phyloP scores from a whole-genome alignment of 2,329 filamentous ascomycete species.

The Ascochyta pisi region DNA sequence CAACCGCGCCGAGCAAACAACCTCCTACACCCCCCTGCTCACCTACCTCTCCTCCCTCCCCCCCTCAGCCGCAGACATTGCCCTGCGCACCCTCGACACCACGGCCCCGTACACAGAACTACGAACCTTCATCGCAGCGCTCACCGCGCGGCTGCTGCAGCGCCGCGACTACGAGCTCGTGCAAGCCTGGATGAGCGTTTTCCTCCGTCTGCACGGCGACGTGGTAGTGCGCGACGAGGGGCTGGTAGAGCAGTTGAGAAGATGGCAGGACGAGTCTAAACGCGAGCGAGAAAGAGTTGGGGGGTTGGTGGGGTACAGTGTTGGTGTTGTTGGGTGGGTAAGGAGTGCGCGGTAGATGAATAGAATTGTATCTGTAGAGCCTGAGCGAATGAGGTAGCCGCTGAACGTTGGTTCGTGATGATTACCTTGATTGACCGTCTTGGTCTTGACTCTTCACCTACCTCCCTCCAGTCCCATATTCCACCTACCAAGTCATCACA shows the following conservation, averaged over 20 bases:
- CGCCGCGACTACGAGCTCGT: slow-evolving; percentile 89
- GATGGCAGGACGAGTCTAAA: slow-evolving; percentile 77
- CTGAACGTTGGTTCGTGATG: too few relatives aligned
- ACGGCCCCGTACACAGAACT: slow-evolving; percentile 70
- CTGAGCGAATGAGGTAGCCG: too few relatives aligned
- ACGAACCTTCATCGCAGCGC: slow-evolving; percentile 77
- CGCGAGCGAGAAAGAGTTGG: slow-evolving; percentile 74
- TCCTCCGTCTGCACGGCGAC: slow-evolving; percentile 78
- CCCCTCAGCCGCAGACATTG: slow-evolving; percentile 86
- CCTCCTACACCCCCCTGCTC: slow-evolving; percentile 73
- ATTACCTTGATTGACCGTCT: too few relatives aligned
- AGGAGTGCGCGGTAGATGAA: slow-evolving; percentile 55
- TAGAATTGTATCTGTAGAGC: too few relatives aligned
- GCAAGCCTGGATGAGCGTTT: slow-evolving; percentile 97
- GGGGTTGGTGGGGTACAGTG: slow-evolving; percentile 83
- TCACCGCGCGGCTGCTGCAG: slow-evolving; percentile 72
- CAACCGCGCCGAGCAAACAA: slow-evolving; percentile 55
- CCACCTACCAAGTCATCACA: too few relatives aligned
- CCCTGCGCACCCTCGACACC: slow-evolving; percentile 77
- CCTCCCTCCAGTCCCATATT: too few relatives aligned
- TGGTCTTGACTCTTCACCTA: too few relatives aligned
- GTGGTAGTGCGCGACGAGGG: slow-evolving; percentile 58
- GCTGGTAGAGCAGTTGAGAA: slow-evolving; percentile 65
- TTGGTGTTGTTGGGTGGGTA: slow-evolving; percentile 83
- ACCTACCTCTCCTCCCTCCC: slow-evolving; percentile 80